Percentiles rank a stretch among this genome's conserved stretches.
Conservation (phyloP, 176 grass and related monocot species). For the Carex parvula region DNA sequence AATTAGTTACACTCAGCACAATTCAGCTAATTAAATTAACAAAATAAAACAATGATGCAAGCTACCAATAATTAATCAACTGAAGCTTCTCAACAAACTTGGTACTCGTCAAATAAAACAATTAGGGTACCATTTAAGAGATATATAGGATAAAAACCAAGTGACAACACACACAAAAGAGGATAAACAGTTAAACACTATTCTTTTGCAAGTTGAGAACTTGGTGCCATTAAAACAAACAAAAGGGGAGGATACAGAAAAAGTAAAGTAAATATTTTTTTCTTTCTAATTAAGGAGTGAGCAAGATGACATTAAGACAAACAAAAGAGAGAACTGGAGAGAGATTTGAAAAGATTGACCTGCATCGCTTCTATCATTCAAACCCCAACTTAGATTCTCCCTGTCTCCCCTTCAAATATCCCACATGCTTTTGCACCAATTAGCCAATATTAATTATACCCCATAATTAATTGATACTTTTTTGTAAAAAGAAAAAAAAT, state of each 20-base stretch:
- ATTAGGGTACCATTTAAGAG: not conserved
- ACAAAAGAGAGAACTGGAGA: constrained; percentile 30
- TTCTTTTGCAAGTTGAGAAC: not conserved
- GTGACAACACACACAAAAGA: not conserved
- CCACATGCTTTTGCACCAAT: constrained; percentile 80
- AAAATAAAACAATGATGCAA: too few relatives aligned
- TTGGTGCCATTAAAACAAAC: constrained; percentile 61
- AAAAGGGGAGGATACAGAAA: constrained; percentile 25
- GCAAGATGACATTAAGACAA: constrained; percentile 66
- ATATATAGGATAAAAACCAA: not conserved
- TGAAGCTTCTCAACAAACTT: constrained; percentile 9
- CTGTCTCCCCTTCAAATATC: constrained; percentile 82
- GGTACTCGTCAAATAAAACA: not conserved
- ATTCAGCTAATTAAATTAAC: too few relatives aligned
- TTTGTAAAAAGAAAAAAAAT: not conserved
- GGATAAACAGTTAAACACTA: not conserved
- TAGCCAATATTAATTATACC: constrained; percentile 18
- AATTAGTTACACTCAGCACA: too few relatives aligned
- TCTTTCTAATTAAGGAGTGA: constrained; percentile 11
- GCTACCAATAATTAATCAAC: too few relatives aligned
- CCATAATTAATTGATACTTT: constrained; percentile 14
- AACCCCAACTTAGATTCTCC: constrained; percentile 89
- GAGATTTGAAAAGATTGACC: constrained; percentile 70
- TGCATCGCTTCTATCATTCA: constrained; percentile 85
- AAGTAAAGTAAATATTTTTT: not conserved